Base-by-base conservation (phyloP, 192 early-diverging fungal genomes). In the Entrophospora sp. region DNA sequence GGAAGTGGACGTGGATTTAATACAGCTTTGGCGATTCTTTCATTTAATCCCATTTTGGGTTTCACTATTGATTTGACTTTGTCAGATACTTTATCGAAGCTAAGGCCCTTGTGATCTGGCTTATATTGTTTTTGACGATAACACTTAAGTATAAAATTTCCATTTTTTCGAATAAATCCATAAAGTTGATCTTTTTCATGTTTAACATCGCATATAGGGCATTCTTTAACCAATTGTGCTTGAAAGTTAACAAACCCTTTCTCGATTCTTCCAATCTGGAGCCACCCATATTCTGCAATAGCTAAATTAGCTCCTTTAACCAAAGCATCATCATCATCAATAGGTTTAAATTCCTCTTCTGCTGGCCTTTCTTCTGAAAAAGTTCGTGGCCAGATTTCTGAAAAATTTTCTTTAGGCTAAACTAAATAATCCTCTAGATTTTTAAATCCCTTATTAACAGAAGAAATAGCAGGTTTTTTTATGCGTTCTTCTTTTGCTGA, bases 41-140 rank as follows among this genome's bases (percentile, higher is more conserved):
- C 22, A 20, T 22, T 22, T 2, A 42, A 60, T n/a, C n/a, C n/a
- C n/a, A n/a, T n/a, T n/a, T n/a, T n/a, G n/a, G n/a, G n/a, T n/a
- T n/a, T n/a, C n/a, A n/a, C n/a, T n/a, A n/a, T n/a, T n/a, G n/a
- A n/a, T 40, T 60, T 31, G 20, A 37, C 4, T n/a, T n/a, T n/a
- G n/a, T n/a, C n/a, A n/a, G n/a, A n/a, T 22, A 38, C 58, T 31
- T 60, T 22, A 8, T 22, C 58, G 3, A 60, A 60, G 16, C 4
- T 38, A 8, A 60, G 4, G n/a, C 36, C 36, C 27, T 60, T 40
- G 22, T 60, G 36, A 8, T 60, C 20, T 24, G 38, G 58, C 36
- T 60, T 60, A 25, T 60, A 60, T 42, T 60, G 58, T 60, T 60
- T 42, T 60, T 40, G 58, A 9, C 55, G 31, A 57, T 57, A 57